These are phyloP conservation scores for Penicillium odoratum DNA, from an alignment of 495 filamentous ascomycete species.

Conservation along the genomic window DNA sequence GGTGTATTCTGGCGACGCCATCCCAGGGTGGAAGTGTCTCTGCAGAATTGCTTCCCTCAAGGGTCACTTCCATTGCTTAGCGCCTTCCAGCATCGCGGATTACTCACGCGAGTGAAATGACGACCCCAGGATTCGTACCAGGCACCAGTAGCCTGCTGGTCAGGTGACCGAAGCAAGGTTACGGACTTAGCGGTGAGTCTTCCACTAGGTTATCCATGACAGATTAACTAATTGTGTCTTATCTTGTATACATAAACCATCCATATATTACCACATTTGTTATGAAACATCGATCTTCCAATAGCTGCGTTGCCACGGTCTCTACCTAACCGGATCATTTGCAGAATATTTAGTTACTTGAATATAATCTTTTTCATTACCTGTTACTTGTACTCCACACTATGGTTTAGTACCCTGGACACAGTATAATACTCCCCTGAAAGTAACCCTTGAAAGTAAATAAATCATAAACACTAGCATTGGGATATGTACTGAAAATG, in stretches of 20 bases:
- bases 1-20: conserved; percentile 62
- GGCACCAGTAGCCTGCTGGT: conserved; percentile 52
- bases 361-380: too few relatives aligned
- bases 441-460: too few relatives aligned
- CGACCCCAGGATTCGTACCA: conserved; percentile 62
- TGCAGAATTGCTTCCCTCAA: conserved; percentile 70
- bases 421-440: too few relatives aligned
- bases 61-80: conserved; percentile 63
- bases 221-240: conserved; percentile 27
- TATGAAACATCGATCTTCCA: too few relatives aligned
- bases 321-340: too few relatives aligned
- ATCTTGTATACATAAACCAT: background rate
- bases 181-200: conserved; percentile 42
- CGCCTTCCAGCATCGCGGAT: conserved; percentile 56
- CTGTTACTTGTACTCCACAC: too few relatives aligned
- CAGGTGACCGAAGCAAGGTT: conserved; percentile 42
- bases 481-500: background rate
- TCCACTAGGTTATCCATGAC: conserved; percentile 51
- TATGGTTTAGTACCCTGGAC: too few relatives aligned
- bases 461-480: too few relatives aligned
- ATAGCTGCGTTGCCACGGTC: too few relatives aligned
- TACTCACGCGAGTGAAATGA: conserved; percentile 59
- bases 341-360: too few relatives aligned
- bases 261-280: too few relatives aligned
- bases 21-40: conserved; percentile 59